phyloP scores from a whole-genome alignment of 1,284 basidiomycete genomes.

The Neotropicomus parvogracilis region DNA sequence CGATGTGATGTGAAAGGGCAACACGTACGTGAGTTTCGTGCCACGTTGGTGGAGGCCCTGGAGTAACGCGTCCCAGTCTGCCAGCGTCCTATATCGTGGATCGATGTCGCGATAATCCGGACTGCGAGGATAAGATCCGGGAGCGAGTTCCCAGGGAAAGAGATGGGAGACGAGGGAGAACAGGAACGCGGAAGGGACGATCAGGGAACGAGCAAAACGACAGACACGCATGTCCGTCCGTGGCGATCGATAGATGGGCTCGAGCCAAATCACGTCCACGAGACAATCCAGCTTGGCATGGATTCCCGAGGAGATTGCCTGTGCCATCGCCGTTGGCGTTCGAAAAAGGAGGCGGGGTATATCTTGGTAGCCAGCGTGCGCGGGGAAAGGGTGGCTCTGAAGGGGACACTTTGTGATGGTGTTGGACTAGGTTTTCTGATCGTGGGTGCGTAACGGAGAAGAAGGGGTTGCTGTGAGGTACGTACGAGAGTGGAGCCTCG shows the following conservation, averaged over 20 bases:
- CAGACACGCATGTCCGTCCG: slow-evolving; percentile 58
- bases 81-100: slow-evolving; percentile 69
- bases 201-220: background rate
- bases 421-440: background rate
- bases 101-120: slow-evolving; percentile 73
- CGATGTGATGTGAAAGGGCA: slow-evolving; percentile 16
- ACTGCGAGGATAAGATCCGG: slow-evolving; percentile 32
- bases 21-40: slow-evolving; percentile 69
- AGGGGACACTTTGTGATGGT: background rate
- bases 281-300: slow-evolving; percentile 66
- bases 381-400: slow-evolving; percentile 25
- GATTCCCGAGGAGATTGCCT: slow-evolving; percentile 74
- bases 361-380: slow-evolving; percentile 76
- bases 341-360: slow-evolving; percentile 72
- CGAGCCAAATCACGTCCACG: slow-evolving; percentile 71
- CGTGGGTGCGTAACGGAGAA: slow-evolving; percentile 2
- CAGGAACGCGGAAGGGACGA: background rate
- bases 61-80: slow-evolving; percentile 67
- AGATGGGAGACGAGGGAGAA: background rate
- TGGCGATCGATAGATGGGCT: slow-evolving; percentile 70
- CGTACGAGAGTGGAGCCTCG: slow-evolving; percentile 14
- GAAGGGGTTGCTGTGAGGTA: slow-evolving; percentile 13
- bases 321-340: slow-evolving; percentile 73
- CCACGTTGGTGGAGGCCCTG: slow-evolving; percentile 57
- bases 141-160: background rate